Evolutionary conservation across 176 grass and related monocot species (phyloP).

Genomic region (Thalia dealbata): DNA sequence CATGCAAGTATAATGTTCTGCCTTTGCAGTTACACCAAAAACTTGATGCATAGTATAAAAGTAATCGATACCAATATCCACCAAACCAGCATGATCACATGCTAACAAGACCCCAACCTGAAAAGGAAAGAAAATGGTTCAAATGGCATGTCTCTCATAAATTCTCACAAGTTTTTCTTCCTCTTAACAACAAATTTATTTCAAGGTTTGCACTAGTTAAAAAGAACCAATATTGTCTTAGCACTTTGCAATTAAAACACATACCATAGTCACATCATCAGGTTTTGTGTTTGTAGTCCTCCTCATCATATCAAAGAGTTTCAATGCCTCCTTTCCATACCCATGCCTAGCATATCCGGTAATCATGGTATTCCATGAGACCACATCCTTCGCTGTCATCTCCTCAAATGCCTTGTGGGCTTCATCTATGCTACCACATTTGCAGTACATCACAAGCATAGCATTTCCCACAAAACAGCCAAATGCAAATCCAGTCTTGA

Average conservation of each 20-base stretch:
- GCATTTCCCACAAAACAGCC: slow-evolving; percentile 89
- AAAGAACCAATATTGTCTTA: not conserved
- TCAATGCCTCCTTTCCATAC: slow-evolving; percentile 57
- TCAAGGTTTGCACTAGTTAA: not conserved
- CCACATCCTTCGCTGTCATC: slow-evolving; percentile 68
- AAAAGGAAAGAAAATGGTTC: slow-evolving; percentile 23
- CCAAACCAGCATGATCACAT: slow-evolving; percentile 80
- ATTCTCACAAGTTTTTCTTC: too few relatives aligned
- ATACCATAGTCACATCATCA: slow-evolving; percentile 87
- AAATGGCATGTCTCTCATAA: too few relatives aligned
- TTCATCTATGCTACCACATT: slow-evolving; percentile 69
- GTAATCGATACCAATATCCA: slow-evolving; percentile 73
- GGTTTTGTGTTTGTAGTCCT: slow-evolving; percentile 44
- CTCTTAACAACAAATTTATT: not conserved
- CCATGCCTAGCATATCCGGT: slow-evolving; percentile 71
- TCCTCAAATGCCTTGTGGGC: slow-evolving; percentile 64
- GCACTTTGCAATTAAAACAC: not conserved
- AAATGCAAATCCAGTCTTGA: slow-evolving; percentile 63
- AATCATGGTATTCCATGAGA: slow-evolving; percentile 97
- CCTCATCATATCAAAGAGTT: slow-evolving; percentile 60
- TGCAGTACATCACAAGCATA: slow-evolving; percentile 82
- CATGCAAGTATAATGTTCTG: slow-evolving; percentile 89
- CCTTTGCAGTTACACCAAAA: slow-evolving; percentile 66
- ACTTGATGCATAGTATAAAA: slow-evolving; percentile 60
- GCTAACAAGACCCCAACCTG: slow-evolving; percentile 83